Percentiles rank a stretch among this genome's conserved stretches.
Conservation (phyloP, 768 basidiomycete genomes). For the Clitopilus hobsonii region DNA sequence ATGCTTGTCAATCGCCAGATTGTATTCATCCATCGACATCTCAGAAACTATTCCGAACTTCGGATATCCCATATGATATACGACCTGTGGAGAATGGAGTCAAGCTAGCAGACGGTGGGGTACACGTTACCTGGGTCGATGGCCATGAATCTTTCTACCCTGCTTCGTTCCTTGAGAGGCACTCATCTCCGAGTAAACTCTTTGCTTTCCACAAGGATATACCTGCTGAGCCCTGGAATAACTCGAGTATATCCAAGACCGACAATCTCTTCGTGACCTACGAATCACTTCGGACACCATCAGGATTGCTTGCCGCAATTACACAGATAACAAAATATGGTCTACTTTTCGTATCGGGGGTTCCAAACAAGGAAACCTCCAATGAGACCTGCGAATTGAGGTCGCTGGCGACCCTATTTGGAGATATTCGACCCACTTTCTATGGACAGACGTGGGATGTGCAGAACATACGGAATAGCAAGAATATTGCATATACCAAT, state of each 20-base stretch:
- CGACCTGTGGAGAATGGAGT: conserved; percentile 39
- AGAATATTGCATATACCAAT: conserved; percentile 94
- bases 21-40: conserved; percentile 75
- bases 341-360: conserved; percentile 63
- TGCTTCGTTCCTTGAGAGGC: conserved; percentile 40
- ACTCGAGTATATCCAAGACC: conserved; percentile 10
- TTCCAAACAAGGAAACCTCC: conserved; percentile 59
- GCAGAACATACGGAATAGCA: conserved; percentile 62
- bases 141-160: not conserved
- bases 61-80: conserved; percentile 54
- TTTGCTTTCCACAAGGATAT: conserved; percentile 16
- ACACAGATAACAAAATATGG: conserved; percentile 70
- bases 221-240: conserved; percentile 9
- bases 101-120: conserved; percentile 33
- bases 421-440: conserved; percentile 80
- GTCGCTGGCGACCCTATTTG: conserved; percentile 61
- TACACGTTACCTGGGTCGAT: conserved; percentile 52
- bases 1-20: conserved; percentile 65
- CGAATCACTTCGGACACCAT: conserved; percentile 35
- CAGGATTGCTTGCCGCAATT: conserved; percentile 53
- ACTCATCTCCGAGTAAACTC: conserved; percentile 34
- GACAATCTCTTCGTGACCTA: conserved; percentile 55
- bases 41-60: conserved; percentile 73
- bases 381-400: conserved; percentile 64
- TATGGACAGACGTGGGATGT: conserved; percentile 93